Base-by-base conservation (phyloP, 352 stramenopile species). In the Pythium dissimile region DNA sequence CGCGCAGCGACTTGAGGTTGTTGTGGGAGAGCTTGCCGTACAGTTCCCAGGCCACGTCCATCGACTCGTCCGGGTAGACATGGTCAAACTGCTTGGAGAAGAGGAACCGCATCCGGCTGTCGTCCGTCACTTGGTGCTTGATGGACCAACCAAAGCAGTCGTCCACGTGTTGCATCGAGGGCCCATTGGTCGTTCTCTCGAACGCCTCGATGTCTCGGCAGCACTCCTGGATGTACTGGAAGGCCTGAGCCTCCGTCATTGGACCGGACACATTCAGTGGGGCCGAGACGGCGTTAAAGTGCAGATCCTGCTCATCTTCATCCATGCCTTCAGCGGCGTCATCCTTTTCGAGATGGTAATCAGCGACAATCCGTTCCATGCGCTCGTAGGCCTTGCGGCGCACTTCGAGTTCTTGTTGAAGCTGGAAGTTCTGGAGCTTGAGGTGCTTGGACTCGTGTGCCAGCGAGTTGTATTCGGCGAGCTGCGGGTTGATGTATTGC, bases 131-230 rank as follows among this genome's bases (percentile, higher is more conserved):
- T 28, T 73, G 57, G 51, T 71, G 59, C 54, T 67, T 64, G 51
- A 81, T 62, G 7, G 41, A 37, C 72, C 72, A 81, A 8, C 72
- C 72, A 27, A 81, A 76, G 54, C 55, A 69, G 30, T 61, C 58
- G 3, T 62, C 53, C 5, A 51, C 34, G 35, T 65, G 54, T 12
- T 56, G 41, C 21, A 64, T 46, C 9, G 23, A 28, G 12, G 34
- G 49, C 20, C 20, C 44, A 12, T 35, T 59, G n/a, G 34, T 23
- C 31, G 52, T 54, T 5, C 34, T 27, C 16, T 75, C 69, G 11
- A 72, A 71, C 5, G 37, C 46, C 28, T 67, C 49, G 10, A 73
- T 65, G 10, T 63, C 62, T 23, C 52, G 55, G 7, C 53, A 64
- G 43, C 68, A 77, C 23, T 67, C 55, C 21, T 62, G 31, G 23